Evolutionary conservation across 2,329 filamentous ascomycete genomes (phyloP).

Genomic region (Paracoccidioides lutzii): DNA sequence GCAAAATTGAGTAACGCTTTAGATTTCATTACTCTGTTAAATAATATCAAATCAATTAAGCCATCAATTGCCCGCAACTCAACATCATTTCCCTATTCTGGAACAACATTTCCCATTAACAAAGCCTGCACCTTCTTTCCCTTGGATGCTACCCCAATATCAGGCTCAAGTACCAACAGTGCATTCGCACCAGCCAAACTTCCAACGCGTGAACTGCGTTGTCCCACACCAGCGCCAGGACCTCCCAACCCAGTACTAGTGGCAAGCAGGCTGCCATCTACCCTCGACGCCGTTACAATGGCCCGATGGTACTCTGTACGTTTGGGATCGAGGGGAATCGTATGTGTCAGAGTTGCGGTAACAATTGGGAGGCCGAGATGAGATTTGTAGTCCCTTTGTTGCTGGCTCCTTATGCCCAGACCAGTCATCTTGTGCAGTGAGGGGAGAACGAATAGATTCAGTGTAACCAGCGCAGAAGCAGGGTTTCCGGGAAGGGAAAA

Average conservation of each 20-base stretch:
- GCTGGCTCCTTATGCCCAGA: slow-evolving; percentile 35
- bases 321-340: slow-evolving; percentile 59
- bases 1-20: neutral
- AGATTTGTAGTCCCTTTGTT: slow-evolving; percentile 39
- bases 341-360: slow-evolving; percentile 56
- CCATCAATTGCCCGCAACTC: neutral
- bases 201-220: slow-evolving; percentile 79
- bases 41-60: neutral
- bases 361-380: slow-evolving; percentile 59
- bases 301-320: slow-evolving; percentile 87
- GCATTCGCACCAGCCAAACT: slow-evolving; percentile 85
- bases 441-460: slow-evolving; percentile 87
- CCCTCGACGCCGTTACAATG: slow-evolving; percentile 48
- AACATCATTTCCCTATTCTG: neutral
- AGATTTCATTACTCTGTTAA: neutral
- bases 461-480: slow-evolving; percentile 81
- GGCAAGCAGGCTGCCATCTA: slow-evolving; percentile 57
- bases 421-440: slow-evolving; percentile 67
- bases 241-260: slow-evolving; percentile 61
- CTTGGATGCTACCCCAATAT: slow-evolving; percentile 46
- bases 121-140: slow-evolving; percentile 64
- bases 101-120: slow-evolving; percentile 50
- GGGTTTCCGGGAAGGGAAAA: slow-evolving; percentile 93
- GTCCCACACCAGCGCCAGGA: slow-evolving; percentile 28
- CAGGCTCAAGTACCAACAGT: slow-evolving; percentile 49